Evolutionary conservation across 2,329 filamentous ascomycete genomes (phyloP).

Genomic region (Trichophyton mentagrophytes): DNA sequence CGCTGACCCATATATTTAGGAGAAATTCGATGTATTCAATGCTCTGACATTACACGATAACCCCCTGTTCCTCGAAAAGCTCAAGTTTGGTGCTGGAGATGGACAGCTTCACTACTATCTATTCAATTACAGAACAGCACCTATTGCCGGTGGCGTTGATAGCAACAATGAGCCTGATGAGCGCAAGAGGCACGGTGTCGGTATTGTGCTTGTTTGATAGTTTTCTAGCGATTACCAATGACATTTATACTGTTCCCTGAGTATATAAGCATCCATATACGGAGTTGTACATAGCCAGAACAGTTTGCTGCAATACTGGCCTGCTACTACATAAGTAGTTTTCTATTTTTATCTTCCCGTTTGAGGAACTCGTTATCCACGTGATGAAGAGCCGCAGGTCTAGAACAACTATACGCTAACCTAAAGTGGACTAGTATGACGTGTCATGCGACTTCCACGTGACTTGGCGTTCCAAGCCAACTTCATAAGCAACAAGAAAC

Average conservation of each 20-base stretch:
- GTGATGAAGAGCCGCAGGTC: neutral
- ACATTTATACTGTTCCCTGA: neutral
- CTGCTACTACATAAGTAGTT: too few relatives aligned
- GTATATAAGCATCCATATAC: neutral
- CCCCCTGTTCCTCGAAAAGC: slow-evolving; percentile 77
- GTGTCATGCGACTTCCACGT: neutral
- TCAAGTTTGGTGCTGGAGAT: slow-evolving; percentile 90
- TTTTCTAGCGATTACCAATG: neutral
- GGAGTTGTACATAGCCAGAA: too few relatives aligned
- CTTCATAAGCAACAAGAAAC: neutral
- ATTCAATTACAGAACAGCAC: slow-evolving; percentile 86
- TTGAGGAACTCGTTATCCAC: neutral
- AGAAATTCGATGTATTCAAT: slow-evolving; percentile 91
- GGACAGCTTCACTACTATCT: slow-evolving; percentile 94
- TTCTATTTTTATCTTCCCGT: neutral
- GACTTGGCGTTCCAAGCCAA: neutral
- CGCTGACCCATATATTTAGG: slow-evolving; percentile 28
- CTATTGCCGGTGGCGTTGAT: slow-evolving; percentile 77
- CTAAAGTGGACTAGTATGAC: neutral
- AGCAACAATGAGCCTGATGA: slow-evolving; percentile 64
- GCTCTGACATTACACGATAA: slow-evolving; percentile 90
- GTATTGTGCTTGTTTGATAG: slow-evolving; percentile 64
- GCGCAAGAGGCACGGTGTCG: slow-evolving; percentile 69
- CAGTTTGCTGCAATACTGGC: too few relatives aligned
- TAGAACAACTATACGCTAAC: neutral